Evolutionary conservation across 208 protist species (phyloP).

Genomic region (Willaertia magna): DNA sequence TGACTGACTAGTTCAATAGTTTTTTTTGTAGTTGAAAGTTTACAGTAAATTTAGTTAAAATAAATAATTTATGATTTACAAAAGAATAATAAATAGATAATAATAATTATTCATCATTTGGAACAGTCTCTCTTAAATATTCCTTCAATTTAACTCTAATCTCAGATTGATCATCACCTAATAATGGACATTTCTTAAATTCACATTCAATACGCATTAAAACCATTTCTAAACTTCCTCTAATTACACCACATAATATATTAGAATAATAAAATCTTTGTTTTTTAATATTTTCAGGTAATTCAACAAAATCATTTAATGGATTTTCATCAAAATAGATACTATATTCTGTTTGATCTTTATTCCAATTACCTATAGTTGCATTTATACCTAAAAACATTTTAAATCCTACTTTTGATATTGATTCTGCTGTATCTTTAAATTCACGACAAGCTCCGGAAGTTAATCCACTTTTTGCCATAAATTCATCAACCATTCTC

Average conservation of each 20-base stretch:
- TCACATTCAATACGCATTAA: conserved; percentile 57
- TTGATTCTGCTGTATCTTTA: conserved; percentile 77
- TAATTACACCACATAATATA: conserved; percentile 86
- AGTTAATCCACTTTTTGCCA: conserved; percentile 55
- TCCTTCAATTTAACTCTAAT: conserved; percentile 46
- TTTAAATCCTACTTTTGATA: conserved; percentile 80
- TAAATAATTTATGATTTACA: no score
- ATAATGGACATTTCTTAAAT: conserved; percentile 64
- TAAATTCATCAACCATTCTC: conserved; percentile 89
- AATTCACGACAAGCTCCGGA: conserved; percentile 66
- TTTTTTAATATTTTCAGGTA: conserved; percentile 70
- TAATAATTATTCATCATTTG: neutral
- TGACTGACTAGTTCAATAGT: no score
- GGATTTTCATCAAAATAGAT: conserved; percentile 90
- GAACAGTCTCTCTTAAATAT: neutral
- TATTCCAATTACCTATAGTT: conserved; percentile 57
- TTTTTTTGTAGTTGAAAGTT: no score
- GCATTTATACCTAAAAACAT: conserved; percentile 88
- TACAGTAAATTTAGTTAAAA: no score
- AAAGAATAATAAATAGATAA: no score
- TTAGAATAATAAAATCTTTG: conserved; percentile 84
- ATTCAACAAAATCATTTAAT: conserved; percentile 84
- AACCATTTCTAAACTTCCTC: conserved; percentile 82
- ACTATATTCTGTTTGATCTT: conserved; percentile 43
- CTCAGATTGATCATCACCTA: conserved; percentile 67